A percentile compares a stretch with the other conserved stretches of the same genome.
Conservation (phyloP, 2,329 filamentous ascomycete species). For the Fusarium protoensiforme region DNA sequence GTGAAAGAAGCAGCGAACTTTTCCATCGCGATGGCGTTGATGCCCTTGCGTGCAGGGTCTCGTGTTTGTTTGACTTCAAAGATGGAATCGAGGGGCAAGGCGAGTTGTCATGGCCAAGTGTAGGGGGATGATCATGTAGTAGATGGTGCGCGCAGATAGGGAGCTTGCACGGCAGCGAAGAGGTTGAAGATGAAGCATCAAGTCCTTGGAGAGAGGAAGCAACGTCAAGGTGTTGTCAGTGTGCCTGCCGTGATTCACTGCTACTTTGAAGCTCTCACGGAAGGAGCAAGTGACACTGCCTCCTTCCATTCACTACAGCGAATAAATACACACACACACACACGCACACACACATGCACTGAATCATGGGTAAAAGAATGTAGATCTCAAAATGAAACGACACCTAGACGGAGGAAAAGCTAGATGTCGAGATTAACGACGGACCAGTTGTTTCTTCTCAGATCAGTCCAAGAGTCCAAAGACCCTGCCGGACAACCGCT, state of each 20-base stretch:
- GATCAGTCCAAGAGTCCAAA: constrained; percentile 52
- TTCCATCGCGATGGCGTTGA: not conserved
- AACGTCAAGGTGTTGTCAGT: not conserved
- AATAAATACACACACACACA: not conserved
- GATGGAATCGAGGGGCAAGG: not conserved
- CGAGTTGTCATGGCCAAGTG: not conserved
- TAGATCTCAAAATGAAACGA: constrained; percentile 71
- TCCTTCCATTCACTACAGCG: not conserved
- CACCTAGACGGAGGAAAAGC: constrained; percentile 58
- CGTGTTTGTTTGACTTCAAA: not conserved
- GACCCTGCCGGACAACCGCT: constrained; percentile 47
- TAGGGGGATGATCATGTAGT: too few relatives aligned
- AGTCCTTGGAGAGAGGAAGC: too few relatives aligned
- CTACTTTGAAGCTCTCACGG: not conserved
- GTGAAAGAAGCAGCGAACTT: not conserved
- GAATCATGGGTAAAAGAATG: constrained; percentile 48
- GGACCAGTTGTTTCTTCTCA: constrained; percentile 61
- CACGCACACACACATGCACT: not conserved
- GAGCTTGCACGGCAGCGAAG: too few relatives aligned
- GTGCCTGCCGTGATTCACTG: not conserved
- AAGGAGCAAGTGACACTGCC: not conserved
- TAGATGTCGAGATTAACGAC: constrained; percentile 68
- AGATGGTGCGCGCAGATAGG: too few relatives aligned
- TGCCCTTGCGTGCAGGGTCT: not conserved
- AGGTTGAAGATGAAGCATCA: too few relatives aligned